Conservation (phyloP, 164 flowering plant genomes). For the Akebia trifoliata region DNA sequence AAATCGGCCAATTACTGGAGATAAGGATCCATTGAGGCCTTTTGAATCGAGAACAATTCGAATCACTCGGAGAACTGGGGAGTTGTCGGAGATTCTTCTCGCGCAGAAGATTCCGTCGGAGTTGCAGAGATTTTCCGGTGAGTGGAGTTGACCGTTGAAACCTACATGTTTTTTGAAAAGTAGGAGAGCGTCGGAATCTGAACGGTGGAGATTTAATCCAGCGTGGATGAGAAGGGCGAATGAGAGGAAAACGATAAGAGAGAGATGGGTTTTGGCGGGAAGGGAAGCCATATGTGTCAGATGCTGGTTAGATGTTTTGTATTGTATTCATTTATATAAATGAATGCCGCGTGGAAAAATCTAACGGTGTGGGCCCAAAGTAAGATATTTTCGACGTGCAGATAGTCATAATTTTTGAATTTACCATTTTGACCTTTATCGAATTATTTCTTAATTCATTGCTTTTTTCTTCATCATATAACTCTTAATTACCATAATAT, state of each 20-base stretch:
- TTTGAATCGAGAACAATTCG: slow-evolving; percentile 40
- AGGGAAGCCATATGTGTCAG: slow-evolving; percentile 4
- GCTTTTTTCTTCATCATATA: no score
- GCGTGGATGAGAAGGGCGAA: slow-evolving; percentile 26
- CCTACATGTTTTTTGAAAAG: slow-evolving; percentile 40
- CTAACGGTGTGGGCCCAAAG: no score
- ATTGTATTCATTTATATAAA: no score
- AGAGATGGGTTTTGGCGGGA: neutral
- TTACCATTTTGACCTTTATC: no score
- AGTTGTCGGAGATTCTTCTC: slow-evolving; percentile 25
- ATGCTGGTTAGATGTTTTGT: no score
- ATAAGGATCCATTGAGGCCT: slow-evolving; percentile 42
- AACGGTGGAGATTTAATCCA: slow-evolving; percentile 31
- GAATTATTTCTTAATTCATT: no score
- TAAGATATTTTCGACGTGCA: no score
- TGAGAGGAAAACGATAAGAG: slow-evolving; percentile 20
- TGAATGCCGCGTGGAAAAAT: no score
- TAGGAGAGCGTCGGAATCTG: slow-evolving; percentile 46
- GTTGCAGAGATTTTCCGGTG: slow-evolving; percentile 33
- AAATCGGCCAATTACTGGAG: slow-evolving; percentile 67
- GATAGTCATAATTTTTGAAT: no score
- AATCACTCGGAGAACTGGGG: slow-evolving; percentile 41
- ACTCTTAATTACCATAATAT: no score
- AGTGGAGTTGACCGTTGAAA: slow-evolving; percentile 23
- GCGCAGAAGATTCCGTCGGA: slow-evolving; percentile 47